Conservation (phyloP, 2,329 filamentous ascomycete genomes). For the Monilinia laxa region DNA sequence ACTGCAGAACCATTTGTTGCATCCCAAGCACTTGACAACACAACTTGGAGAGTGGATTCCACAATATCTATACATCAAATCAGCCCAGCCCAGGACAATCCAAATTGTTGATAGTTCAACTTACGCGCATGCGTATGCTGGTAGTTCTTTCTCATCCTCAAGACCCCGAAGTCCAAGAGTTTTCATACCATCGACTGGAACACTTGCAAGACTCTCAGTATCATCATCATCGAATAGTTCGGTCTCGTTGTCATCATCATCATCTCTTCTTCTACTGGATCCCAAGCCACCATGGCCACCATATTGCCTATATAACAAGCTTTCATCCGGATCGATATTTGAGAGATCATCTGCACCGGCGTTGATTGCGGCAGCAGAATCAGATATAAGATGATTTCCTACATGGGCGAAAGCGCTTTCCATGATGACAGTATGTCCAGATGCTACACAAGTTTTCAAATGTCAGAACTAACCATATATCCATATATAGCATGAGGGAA, state of each 20-base stretch:
- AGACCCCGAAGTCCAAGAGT: constrained; percentile 58
- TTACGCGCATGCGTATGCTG: constrained; percentile 93
- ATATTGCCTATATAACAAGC: constrained; percentile 71
- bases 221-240: constrained; percentile 84
- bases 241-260: constrained; percentile 87
- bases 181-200: constrained; percentile 73
- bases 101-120: constrained; percentile 42
- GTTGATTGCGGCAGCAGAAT: constrained; percentile 83
- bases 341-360: constrained; percentile 73
- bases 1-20: constrained; percentile 99
- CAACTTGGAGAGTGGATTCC: constrained; percentile 94
- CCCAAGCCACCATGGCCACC: constrained; percentile 55
- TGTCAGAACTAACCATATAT: constrained; percentile 12
- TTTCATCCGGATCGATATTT: constrained; percentile 74
- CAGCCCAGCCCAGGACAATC: constrained; percentile 28
- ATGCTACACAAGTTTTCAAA: constrained; percentile 23
- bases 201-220: constrained; percentile 69
- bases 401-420: constrained; percentile 87
- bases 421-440: constrained; percentile 51
- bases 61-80: constrained; percentile 67
- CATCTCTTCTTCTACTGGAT: constrained; percentile 61
- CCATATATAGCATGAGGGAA: not conserved
- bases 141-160: constrained; percentile 88
- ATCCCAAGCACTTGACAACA: constrained; percentile 93
- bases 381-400: constrained; percentile 81